phyloP scores from a whole-genome alignment of 2,329 filamentous ascomycete genomes.

The Lizonia empirigonia region DNA sequence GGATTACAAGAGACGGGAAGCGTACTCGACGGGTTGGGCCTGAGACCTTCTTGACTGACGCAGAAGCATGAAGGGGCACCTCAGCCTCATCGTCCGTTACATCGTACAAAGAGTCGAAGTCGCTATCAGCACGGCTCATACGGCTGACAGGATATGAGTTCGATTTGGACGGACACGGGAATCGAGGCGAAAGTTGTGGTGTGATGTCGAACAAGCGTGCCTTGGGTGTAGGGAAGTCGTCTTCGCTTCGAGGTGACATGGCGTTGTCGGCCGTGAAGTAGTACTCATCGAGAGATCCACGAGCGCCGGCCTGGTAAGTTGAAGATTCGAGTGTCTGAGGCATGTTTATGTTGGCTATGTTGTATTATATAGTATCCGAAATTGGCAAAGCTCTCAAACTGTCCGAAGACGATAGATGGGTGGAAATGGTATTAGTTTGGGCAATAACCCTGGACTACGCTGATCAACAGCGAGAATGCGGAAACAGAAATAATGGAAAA shows the following conservation, averaged over 20 bases:
- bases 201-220: slow-evolving; percentile 64
- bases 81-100: slow-evolving; percentile 76
- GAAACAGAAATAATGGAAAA: slow-evolving; percentile 40
- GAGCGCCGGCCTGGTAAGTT: slow-evolving; percentile 54
- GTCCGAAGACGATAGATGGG: slow-evolving; percentile 31
- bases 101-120: slow-evolving; percentile 88
- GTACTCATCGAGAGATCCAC: slow-evolving; percentile 66
- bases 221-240: slow-evolving; percentile 74
- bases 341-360: slow-evolving; percentile 50
- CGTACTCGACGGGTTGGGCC: slow-evolving; percentile 51
- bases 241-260: slow-evolving; percentile 54
- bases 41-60: slow-evolving; percentile 55
- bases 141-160: slow-evolving; percentile 61
- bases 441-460: slow-evolving; percentile 43
- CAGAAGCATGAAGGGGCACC: slow-evolving; percentile 58
- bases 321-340: slow-evolving; percentile 54
- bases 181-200: slow-evolving; percentile 56
- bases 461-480: slow-evolving; percentile 51
- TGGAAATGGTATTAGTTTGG: slow-evolving; percentile 42
- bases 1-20: slow-evolving; percentile 65
- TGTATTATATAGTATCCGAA: slow-evolving; percentile 32
- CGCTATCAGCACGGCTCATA: slow-evolving; percentile 69
- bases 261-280: slow-evolving; percentile 48
- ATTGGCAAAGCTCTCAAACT: slow-evolving; percentile 22
- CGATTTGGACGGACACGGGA: slow-evolving; percentile 55